Percentiles rank a stretch among this genome's conserved stretches.
Evolutionary conservation across 129 eudicot genomes (phyloP).

Genomic region (Ambrosia artemisiifolia): DNA sequence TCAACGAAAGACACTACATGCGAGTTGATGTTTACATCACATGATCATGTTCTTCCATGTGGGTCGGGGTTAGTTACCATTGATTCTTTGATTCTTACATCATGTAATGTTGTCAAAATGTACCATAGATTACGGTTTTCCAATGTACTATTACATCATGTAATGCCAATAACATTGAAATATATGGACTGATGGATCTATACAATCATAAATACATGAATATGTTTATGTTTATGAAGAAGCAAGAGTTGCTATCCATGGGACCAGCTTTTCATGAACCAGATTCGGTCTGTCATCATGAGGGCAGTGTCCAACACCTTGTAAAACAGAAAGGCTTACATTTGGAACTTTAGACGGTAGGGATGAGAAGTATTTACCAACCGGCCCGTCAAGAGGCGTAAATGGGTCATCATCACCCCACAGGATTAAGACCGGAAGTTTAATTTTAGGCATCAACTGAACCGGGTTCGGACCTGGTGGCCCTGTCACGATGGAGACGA

Average conservation of each 20-base stretch:
- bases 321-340: conserved; percentile 47
- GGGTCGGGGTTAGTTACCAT: conserved; percentile 23
- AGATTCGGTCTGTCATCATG: conserved; percentile 93
- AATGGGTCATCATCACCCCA: conserved; percentile 95
- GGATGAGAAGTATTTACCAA: conserved; percentile 79
- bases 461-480: conserved; percentile 97
- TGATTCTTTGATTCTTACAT: conserved; percentile 29
- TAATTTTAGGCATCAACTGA: conserved; percentile 65
- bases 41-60: conserved; percentile 1
- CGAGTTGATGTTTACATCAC: background rate
- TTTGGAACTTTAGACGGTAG: conserved; percentile 46
- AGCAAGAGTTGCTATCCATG: conserved; percentile 67
- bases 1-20: conserved; percentile 11
- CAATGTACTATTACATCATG: conserved; percentile 6
- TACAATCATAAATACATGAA: conserved; percentile 7
- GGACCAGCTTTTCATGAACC: conserved; percentile 76
- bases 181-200: conserved; percentile 3
- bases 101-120: conserved; percentile 21
- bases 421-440: conserved; percentile 57
- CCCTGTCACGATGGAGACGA: conserved; percentile 85
- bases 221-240: conserved; percentile 8
- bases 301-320: conserved; percentile 96
- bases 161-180: background rate
- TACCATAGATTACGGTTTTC: conserved; percentile 3
- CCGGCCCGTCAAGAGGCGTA: conserved; percentile 94